Base-by-base conservation (phyloP, 2,329 filamentous ascomycete genomes). In the Ophiocordyceps camponoti-leonardi region DNA sequence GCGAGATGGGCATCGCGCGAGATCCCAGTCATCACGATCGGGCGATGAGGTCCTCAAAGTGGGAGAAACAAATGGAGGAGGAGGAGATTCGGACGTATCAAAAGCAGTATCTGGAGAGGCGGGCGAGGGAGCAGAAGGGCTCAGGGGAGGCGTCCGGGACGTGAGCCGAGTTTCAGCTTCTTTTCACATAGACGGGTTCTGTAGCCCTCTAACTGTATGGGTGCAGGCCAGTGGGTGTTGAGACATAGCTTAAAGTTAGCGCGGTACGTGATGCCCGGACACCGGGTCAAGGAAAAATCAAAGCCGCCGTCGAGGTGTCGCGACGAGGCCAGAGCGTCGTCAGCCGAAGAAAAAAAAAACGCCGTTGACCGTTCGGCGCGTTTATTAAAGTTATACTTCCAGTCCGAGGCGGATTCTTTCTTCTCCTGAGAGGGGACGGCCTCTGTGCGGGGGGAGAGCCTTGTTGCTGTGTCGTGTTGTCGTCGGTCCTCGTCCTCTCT, bases 1-100 rank as follows among this genome's bases (percentile, higher is more conserved):
- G 76, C 46, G 58, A 60, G 10, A 72, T 73, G 58, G 74, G 74
- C 28, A 61, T 76, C 41, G 61, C 60, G 6, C 60, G 69, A 31
- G 66, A 69, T 42, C 65, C 65, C 7, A 54, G 50, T 13, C 71
- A 64, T 52, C 67, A 69, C 45, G 52, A 57, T 39, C 62, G 53
- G 49, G 60, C 55, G 45, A 50, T 53, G 45, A 52, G 53, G 33
- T 55, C 54, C 5, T 50, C 53, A 11, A 46, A 56, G 49, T 42
- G 51, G 35, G 54, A 54, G 50, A 51, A 52, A 48, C 52, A 56
- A 40, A 53, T 57, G 43, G 57, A 61, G 39, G 50, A 56, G 43
- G 55, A 59, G 44, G 58, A 63, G 47, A 49, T 49, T 35, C 42
- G 43, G 23, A 50, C 35, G 2, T 39, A 39, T 19, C 35, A 39